A percentile compares a stretch with the other conserved stretches of the same genome.
These are phyloP conservation scores for Trametes pubescens DNA, from an alignment of 1,284 basidiomycete species.

Conservation along the genomic window DNA sequence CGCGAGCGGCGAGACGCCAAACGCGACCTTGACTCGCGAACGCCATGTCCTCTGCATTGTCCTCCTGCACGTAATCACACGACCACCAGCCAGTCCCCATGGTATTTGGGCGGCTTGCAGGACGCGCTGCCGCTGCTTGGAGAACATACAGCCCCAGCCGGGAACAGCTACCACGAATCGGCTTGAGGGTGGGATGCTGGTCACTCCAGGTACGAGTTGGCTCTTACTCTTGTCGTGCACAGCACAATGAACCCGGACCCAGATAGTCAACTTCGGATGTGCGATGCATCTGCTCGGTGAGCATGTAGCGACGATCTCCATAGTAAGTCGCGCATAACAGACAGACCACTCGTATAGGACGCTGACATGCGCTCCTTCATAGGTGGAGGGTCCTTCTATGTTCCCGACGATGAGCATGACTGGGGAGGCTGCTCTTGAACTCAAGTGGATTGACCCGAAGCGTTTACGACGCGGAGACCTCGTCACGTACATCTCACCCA, in stretches of 20 bases:
- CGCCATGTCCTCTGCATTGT: slow-evolving; percentile 4
- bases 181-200: slow-evolving; percentile 7
- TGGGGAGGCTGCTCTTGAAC: slow-evolving; percentile 72
- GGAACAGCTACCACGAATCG: background rate
- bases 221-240: background rate
- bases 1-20: background rate
- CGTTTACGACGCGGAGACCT: slow-evolving; percentile 81
- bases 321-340: slow-evolving; percentile 47
- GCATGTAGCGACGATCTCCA: slow-evolving; percentile 63
- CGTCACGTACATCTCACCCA: slow-evolving; percentile 79
- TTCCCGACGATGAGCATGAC: slow-evolving; percentile 76
- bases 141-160: background rate
- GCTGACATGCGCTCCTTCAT: background rate
- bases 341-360: background rate
- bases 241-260: background rate
- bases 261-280: slow-evolving; percentile 59
- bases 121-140: background rate
- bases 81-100: background rate
- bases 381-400: slow-evolving; percentile 83
- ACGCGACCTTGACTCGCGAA: slow-evolving; percentile 1
- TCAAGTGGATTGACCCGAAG: slow-evolving; percentile 63
- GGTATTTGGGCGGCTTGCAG: slow-evolving; percentile 1
- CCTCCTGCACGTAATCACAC: background rate
- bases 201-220: slow-evolving; percentile 12
- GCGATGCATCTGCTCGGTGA: slow-evolving; percentile 65